phyloP scores from a whole-genome alignment of 805 yeast species.

The Kodamaea restingae region DNA sequence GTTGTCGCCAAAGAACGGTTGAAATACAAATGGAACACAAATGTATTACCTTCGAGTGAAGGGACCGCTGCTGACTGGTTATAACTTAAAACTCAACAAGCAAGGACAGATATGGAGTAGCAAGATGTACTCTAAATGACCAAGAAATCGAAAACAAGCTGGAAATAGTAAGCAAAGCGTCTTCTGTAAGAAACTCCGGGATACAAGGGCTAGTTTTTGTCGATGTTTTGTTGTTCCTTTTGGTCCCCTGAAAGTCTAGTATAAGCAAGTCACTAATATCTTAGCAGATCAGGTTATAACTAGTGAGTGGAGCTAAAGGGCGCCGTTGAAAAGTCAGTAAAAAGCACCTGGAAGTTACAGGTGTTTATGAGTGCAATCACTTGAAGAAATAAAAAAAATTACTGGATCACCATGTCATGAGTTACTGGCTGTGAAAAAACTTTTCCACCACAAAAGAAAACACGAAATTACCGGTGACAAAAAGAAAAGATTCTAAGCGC shows the following conservation, averaged over 20 bases:
- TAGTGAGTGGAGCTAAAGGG: slow-evolving; percentile 4
- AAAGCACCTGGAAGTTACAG: slow-evolving; percentile 8
- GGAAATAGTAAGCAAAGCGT: neutral
- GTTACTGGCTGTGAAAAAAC: slow-evolving; percentile 3
- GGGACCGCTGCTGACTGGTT: neutral
- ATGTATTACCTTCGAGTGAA: slow-evolving; percentile 2
- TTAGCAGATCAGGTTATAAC: neutral
- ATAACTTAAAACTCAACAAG: slow-evolving; percentile 1
- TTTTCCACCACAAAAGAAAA: slow-evolving; percentile 1
- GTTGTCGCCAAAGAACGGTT: neutral
- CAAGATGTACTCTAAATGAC: neutral
- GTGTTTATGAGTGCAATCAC: slow-evolving; percentile 8
- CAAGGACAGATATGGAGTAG: neutral
- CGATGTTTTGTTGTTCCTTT: neutral
- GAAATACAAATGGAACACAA: slow-evolving; percentile 8
- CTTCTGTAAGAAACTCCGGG: neutral
- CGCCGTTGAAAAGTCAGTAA: slow-evolving; percentile 8
- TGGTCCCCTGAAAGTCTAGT: neutral
- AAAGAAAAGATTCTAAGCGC: neutral
- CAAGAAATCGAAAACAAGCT: neutral
- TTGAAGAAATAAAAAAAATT: slow-evolving; percentile 10
- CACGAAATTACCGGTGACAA: slow-evolving; percentile 1
- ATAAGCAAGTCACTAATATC: slow-evolving; percentile 3
- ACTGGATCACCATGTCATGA: slow-evolving; percentile 2
- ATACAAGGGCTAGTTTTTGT: neutral